Conservation (phyloP, 2,329 filamentous ascomycete genomes). For the Colletotrichum kahawae region DNA sequence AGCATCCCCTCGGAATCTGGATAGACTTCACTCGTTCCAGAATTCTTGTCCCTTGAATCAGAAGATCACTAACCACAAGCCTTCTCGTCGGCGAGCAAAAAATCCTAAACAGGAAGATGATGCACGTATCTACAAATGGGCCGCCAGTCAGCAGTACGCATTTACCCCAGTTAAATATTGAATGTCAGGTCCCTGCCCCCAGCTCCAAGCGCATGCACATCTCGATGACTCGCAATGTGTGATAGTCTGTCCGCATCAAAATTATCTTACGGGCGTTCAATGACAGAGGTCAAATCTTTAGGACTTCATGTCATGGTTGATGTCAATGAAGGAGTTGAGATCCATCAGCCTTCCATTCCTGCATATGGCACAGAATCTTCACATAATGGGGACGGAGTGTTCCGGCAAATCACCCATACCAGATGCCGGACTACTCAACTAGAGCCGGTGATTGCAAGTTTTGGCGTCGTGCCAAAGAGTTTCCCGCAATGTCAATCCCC, state of each 20-base stretch:
- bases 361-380: background rate
- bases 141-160: background rate
- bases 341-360: background rate
- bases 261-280: background rate
- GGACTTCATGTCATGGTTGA: background rate
- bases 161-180: background rate
- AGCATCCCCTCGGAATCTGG: background rate
- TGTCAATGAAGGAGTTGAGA: background rate
- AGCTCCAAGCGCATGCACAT: background rate
- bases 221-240: background rate
- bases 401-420: background rate
- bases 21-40: background rate
- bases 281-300: background rate
- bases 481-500: background rate
- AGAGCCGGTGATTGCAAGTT: background rate
- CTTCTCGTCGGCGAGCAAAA: background rate
- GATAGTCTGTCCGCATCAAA: background rate
- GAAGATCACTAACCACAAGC: background rate
- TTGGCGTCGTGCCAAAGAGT: background rate
- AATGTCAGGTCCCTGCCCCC: background rate
- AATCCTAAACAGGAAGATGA: background rate
- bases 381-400: background rate
- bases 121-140: background rate
- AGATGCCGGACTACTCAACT: background rate
- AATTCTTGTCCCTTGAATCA: background rate